phyloP scores from a whole-genome alignment of 345 rosid genomes.

The Eucalyptus pauciflora region DNA sequence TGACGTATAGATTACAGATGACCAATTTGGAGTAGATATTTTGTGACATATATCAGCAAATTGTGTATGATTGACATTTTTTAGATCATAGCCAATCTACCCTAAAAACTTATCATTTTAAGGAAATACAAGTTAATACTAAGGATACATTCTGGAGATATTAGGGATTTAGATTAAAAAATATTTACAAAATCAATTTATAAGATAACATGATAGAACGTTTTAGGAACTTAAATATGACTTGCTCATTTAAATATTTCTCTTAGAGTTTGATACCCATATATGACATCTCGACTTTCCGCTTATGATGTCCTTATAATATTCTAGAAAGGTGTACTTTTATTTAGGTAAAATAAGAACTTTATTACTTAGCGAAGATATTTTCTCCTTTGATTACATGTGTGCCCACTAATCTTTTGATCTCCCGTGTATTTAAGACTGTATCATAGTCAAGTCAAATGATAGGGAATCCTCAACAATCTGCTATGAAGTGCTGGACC shows the following conservation, averaged over 20 bases:
- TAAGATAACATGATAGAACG: background rate
- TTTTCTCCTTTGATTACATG: background rate
- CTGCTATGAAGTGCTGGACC: background rate
- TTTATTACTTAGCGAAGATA: background rate
- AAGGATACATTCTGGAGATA: background rate
- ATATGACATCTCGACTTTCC: background rate
- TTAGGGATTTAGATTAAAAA: background rate
- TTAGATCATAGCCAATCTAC: background rate
- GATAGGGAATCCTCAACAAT: background rate
- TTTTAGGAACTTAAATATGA: background rate
- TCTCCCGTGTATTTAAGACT: background rate
- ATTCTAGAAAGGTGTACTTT: background rate
- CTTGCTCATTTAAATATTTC: background rate
- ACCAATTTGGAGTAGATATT: background rate
- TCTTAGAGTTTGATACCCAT: background rate
- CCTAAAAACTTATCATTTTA: background rate
- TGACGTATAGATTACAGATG: background rate
- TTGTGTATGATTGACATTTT: background rate
- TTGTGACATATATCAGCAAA: background rate
- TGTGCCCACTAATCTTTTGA: background rate
- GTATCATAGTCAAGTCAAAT: background rate
- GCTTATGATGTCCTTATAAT: background rate
- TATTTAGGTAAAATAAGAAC: background rate
- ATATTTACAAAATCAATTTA: background rate
- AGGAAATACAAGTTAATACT: background rate